Conservation (phyloP, 768 basidiomycete genomes). For the Symmetrospora coprosmae region DNA sequence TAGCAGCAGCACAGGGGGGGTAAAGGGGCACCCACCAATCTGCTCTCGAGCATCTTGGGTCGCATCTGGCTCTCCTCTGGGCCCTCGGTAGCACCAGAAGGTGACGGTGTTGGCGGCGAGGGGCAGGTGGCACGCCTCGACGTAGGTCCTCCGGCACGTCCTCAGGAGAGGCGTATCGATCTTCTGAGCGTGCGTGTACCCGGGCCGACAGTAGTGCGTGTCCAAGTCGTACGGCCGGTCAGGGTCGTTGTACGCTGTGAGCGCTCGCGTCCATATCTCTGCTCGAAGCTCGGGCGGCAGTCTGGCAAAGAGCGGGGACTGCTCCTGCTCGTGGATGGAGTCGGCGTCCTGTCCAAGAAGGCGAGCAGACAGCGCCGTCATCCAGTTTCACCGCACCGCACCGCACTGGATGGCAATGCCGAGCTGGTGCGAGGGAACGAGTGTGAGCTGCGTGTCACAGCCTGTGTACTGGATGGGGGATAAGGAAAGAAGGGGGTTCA, state of each 20-base stretch:
- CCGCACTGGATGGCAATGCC: too few species aligned
- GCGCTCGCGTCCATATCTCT: neutral
- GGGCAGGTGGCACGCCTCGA: constrained; percentile 8
- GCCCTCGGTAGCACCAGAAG: constrained; percentile 16
- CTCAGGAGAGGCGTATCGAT: neutral
- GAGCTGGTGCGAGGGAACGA: too few species aligned
- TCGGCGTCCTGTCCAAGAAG: too few species aligned
- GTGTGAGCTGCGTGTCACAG: too few species aligned
- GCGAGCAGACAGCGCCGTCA: too few species aligned
- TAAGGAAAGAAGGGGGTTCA: too few species aligned
- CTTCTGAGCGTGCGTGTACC: neutral
- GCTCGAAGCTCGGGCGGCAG: constrained; percentile 11
- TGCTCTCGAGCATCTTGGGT: neutral
- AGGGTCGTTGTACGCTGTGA: neutral
- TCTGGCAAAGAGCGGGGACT: constrained; percentile 9
- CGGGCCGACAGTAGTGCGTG: constrained; percentile 12
- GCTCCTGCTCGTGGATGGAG: neutral
- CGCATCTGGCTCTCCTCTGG: constrained; percentile 6
- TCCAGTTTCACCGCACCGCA: too few species aligned
- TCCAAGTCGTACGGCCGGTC: neutral
- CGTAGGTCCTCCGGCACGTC: constrained; percentile 8
- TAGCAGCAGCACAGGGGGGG: too few species aligned
- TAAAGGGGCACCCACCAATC: too few species aligned
- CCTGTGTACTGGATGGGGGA: too few species aligned
- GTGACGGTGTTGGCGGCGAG: neutral